A percentile compares a stretch with the other conserved stretches of the same genome.
phyloP scores from a whole-genome alignment of 2,329 filamentous ascomycete species.

The Hirsutella rhossiliensis region DNA sequence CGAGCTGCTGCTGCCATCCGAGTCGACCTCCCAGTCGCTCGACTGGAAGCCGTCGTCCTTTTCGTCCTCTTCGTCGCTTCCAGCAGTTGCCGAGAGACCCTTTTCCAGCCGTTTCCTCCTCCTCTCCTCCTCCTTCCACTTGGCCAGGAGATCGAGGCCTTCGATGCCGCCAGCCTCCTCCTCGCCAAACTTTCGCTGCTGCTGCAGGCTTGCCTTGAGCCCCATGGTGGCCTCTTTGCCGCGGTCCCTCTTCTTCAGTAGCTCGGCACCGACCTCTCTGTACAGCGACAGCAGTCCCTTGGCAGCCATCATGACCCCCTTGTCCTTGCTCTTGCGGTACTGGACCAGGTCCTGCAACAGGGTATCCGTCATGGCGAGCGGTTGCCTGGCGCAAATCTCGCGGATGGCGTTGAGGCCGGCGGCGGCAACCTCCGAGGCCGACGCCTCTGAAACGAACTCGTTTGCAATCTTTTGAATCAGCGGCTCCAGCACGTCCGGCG shows the following conservation, averaged over 20 bases:
- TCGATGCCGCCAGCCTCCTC: constrained; percentile 73
- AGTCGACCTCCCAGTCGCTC: constrained; percentile 49
- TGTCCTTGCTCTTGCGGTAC: constrained; percentile 96
- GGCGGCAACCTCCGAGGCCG: constrained; percentile 79
- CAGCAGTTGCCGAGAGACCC: constrained; percentile 51
- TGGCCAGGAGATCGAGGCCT: constrained; percentile 78
- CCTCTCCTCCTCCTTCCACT: constrained; percentile 88
- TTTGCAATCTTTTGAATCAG: constrained; percentile 92
- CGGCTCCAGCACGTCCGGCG: constrained; percentile 84
- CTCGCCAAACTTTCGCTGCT: constrained; percentile 72
- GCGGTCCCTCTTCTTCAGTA: constrained; percentile 80
- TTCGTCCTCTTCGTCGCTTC: constrained; percentile 46
- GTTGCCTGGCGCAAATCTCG: constrained; percentile 85
- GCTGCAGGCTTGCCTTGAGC: constrained; percentile 61
- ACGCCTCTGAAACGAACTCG: constrained; percentile 93
- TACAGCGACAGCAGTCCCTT: constrained; percentile 86
- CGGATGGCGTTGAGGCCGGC: constrained; percentile 91
- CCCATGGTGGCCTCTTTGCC: constrained; percentile 85
- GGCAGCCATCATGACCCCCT: constrained; percentile 97
- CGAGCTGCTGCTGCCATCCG: constrained; percentile 53
- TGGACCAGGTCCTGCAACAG: constrained; percentile 91
- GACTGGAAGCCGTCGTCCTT: constrained; percentile 45
- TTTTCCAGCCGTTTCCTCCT: constrained; percentile 59
- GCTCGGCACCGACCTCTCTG: constrained; percentile 78
- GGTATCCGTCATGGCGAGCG: constrained; percentile 91